A percentile compares a stretch with the other conserved stretches of the same genome.
Conservation (phyloP, 2,329 filamentous ascomycete species). For the Cercospora beticola region DNA sequence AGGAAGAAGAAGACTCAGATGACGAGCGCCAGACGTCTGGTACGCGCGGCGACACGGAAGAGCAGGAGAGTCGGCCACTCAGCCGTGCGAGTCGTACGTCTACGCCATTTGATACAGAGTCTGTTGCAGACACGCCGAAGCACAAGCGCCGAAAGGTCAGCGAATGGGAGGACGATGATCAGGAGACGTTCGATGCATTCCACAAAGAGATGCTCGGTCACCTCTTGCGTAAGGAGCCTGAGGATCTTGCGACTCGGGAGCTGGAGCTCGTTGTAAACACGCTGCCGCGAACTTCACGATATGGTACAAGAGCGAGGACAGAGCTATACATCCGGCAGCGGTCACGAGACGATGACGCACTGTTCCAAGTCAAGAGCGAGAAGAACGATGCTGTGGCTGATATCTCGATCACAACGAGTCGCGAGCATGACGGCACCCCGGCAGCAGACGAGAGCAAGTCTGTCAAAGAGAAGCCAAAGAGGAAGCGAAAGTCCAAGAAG, state of each 20-base stretch:
- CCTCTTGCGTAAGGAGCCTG: constrained; percentile 60
- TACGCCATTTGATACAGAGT: constrained; percentile 54
- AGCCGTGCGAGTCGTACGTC: constrained; percentile 64
- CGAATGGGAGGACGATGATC: constrained; percentile 52
- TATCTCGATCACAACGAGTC: constrained; percentile 27
- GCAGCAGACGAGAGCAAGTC: constrained; percentile 35
- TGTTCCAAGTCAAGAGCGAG: constrained; percentile 64
- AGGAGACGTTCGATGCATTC: constrained; percentile 49
- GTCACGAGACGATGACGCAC: constrained; percentile 79
- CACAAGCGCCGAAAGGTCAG: constrained; percentile 47
- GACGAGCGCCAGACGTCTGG: constrained; percentile 66
- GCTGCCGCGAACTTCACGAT: constrained; percentile 58
- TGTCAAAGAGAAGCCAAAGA: constrained; percentile 52
- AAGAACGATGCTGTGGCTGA: constrained; percentile 46
- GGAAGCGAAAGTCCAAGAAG: constrained; percentile 73
- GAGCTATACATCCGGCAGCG: constrained; percentile 72
- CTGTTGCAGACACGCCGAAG: constrained; percentile 43
- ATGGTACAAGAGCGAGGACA: constrained; percentile 72
- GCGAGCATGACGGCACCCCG: constrained; percentile 27
- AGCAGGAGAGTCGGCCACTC: constrained; percentile 75
- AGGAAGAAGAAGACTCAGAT: constrained; percentile 79
- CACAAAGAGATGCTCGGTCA: constrained; percentile 50
- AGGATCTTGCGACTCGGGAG: constrained; percentile 66
- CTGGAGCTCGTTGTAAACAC: constrained; percentile 57
- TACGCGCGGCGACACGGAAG: constrained; percentile 72